These are phyloP conservation scores for Macrotyloma uniflorum DNA, from an alignment of 306 rosid species.

Conservation along the genomic window DNA sequence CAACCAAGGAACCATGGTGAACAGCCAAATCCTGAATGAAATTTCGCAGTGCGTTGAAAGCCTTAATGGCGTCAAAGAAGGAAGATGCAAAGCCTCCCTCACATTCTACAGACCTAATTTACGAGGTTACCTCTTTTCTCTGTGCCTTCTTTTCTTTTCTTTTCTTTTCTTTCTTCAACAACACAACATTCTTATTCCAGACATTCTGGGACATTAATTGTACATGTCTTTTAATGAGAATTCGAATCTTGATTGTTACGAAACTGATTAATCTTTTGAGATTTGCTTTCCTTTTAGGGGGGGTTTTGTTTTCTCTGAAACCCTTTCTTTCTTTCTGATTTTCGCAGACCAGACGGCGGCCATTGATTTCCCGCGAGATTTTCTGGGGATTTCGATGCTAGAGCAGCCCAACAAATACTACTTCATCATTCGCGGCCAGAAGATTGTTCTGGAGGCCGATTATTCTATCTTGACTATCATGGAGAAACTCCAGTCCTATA, in stretches of 20 bases:
- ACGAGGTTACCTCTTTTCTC: conserved; percentile 54
- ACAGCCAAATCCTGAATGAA: conserved; percentile 78
- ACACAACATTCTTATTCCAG: too few species aligned
- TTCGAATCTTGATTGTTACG: too few species aligned
- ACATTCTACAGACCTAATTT: conserved; percentile 83
- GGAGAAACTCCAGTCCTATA: conserved; percentile 96
- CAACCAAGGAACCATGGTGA: conserved; percentile 67
- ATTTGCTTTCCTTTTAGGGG: not conserved
- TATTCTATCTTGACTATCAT: conserved; percentile 73
- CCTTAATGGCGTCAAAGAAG: conserved; percentile 82
- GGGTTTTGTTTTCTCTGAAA: not conserved
- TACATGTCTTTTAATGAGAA: too few species aligned
- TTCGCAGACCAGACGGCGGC: conserved; percentile 49
- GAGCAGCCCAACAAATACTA: conserved; percentile 87
- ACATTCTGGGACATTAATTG: too few species aligned
- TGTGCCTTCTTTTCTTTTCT: not conserved
- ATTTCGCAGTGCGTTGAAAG: conserved; percentile 84
- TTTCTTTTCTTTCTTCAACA: too few species aligned
- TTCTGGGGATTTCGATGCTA: conserved; percentile 70
- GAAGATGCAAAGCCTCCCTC: conserved; percentile 85
- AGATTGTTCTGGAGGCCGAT: conserved; percentile 80
- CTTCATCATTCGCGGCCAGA: conserved; percentile 73
- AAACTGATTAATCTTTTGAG: too few species aligned
- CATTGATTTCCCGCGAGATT: conserved; percentile 77
- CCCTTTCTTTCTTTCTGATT: not conserved